Conservation (phyloP, 345 rosid genomes). For the Geranium brycei region DNA sequence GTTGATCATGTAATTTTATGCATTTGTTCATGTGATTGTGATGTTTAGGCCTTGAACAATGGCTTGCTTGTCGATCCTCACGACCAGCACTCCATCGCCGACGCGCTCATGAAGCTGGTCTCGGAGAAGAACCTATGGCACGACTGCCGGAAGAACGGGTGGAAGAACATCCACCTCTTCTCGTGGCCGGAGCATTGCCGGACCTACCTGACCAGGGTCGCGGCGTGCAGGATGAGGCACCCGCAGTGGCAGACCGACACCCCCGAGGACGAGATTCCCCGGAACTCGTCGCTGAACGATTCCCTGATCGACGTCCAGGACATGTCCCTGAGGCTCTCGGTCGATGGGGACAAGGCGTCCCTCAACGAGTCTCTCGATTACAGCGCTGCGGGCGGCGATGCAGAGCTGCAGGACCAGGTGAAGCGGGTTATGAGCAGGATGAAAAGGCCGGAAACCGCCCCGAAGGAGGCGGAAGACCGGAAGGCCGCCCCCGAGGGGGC, state of each 20-base stretch:
- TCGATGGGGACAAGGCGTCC: constrained; percentile 74
- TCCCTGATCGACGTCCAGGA: constrained; percentile 86
- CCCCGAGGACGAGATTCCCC: constrained; percentile 47
- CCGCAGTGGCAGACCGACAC: constrained; percentile 93
- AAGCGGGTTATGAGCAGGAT: constrained; percentile 62
- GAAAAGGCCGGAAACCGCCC: constrained; percentile 34
- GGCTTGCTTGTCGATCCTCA: constrained; percentile 96
- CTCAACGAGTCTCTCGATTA: constrained; percentile 40
- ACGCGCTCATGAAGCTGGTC: constrained; percentile 76
- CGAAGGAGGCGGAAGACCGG: constrained; percentile 33
- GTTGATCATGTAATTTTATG: not conserved
- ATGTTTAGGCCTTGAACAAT: constrained; percentile 64
- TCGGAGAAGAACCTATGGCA: constrained; percentile 87
- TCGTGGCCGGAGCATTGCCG: constrained; percentile 99
- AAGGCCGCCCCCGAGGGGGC: constrained; percentile 34
- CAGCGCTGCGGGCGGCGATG: constrained; percentile 24
- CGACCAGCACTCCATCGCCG: constrained; percentile 71
- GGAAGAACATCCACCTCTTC: constrained; percentile 88
- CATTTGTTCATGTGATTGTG: constrained; percentile 1
- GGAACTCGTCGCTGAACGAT: constrained; percentile 62
- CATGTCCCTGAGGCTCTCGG: constrained; percentile 84
- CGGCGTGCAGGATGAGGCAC: constrained; percentile 86
- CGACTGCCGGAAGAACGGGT: constrained; percentile 76
- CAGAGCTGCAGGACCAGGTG: constrained; percentile 50
- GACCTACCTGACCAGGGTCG: constrained; percentile 83